phyloP scores from a whole-genome alignment of 352 stramenopile species.

The Phytophthora tentaculata region DNA sequence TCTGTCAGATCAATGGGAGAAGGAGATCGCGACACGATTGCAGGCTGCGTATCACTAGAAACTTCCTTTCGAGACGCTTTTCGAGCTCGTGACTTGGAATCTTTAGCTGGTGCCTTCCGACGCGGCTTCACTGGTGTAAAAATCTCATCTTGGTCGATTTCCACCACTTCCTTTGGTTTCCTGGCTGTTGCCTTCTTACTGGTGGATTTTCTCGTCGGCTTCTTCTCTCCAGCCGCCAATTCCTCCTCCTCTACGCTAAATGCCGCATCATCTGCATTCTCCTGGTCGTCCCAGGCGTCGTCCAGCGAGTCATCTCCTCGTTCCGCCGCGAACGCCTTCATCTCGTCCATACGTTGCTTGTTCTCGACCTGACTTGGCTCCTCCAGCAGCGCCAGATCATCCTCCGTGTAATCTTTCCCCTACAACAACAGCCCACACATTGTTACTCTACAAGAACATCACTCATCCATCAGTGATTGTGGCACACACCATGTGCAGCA shows the following conservation, averaged over 20 bases:
- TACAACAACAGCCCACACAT: slow-evolving; percentile 16
- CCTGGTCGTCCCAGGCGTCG: slow-evolving; percentile 28
- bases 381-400: slow-evolving; percentile 48
- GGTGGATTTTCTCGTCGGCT: slow-evolving; percentile 12
- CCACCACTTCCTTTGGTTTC: slow-evolving; percentile 9
- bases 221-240: slow-evolving; percentile 20
- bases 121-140: slow-evolving; percentile 13
- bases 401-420: slow-evolving; percentile 35
- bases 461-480: not conserved
- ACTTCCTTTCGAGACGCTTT: slow-evolving; percentile 30
- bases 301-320: slow-evolving; percentile 14
- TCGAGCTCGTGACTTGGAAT: slow-evolving; percentile 7
- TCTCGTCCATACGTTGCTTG: slow-evolving; percentile 39
- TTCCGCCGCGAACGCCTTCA: slow-evolving; percentile 14
- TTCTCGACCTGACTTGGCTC: slow-evolving; percentile 37
- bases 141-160: slow-evolving; percentile 22
- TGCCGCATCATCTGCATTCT: slow-evolving; percentile 9
- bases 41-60: slow-evolving; percentile 12
- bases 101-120: slow-evolving; percentile 22
- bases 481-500: slow-evolving; percentile 55
- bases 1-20: slow-evolving; percentile 43
- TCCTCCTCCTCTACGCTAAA: slow-evolving; percentile 17
- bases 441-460: not conserved
- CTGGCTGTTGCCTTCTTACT: slow-evolving; percentile 8
- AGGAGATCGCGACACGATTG: slow-evolving; percentile 29